Evolutionary conservation across 805 yeast genomes (phyloP).

Genomic region (Candida koratica): DNA sequence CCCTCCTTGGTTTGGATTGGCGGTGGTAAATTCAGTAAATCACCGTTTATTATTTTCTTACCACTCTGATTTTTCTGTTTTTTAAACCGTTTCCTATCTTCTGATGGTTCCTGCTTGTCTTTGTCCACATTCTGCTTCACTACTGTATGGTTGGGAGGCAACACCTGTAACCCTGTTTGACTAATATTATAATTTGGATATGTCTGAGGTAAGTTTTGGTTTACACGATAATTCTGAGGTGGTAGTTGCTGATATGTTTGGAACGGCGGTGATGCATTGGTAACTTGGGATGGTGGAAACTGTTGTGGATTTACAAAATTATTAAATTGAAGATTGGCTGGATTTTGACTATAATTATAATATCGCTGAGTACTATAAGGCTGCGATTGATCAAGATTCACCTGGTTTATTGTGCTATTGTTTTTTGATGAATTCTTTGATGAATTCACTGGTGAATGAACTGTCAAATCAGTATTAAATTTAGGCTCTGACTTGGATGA

Average conservation of each 20-base stretch:
- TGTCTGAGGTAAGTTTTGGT: conserved; percentile 4
- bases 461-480: conserved; percentile 14
- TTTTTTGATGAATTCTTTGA: conserved; percentile 5
- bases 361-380: conserved; percentile 4
- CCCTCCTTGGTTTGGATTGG: conserved; percentile 40
- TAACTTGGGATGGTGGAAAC: not conserved
- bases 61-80: not conserved
- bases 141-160: not conserved
- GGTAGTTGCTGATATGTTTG: conserved; percentile 8
- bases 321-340: conserved; percentile 3
- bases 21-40: conserved; percentile 10
- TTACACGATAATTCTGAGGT: conserved; percentile 4
- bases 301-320: conserved; percentile 14
- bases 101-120: conserved; percentile 1
- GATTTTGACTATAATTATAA: conserved; percentile 5
- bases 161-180: conserved; percentile 2
- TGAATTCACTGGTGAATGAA: not conserved
- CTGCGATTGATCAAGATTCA: conserved; percentile 2
- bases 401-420: conserved; percentile 4
- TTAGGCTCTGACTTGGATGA: conserved; percentile 30
- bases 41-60: conserved; percentile 12
- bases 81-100: conserved; percentile 1
- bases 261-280: conserved; percentile 5
- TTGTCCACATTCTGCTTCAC: not conserved
- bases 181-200: conserved; percentile 3